These are phyloP conservation scores for Scopulariopsis brevicaulis DNA, from an alignment of 2,329 filamentous ascomycete genomes.

Conservation along the genomic window DNA sequence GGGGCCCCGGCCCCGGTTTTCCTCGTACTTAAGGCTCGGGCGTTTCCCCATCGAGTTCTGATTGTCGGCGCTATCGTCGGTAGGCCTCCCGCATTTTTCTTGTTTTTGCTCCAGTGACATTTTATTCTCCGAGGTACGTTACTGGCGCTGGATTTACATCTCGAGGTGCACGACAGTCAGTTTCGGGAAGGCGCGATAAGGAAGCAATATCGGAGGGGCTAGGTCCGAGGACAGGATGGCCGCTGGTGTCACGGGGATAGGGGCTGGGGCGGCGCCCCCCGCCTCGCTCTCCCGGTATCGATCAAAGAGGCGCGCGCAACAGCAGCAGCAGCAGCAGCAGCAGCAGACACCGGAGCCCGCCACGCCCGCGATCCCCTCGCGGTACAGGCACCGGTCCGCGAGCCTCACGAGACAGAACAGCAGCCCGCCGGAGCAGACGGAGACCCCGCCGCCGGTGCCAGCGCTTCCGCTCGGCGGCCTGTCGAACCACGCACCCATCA, in stretches of 20 bases:
- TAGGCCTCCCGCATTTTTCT: neutral
- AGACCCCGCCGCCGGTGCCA: constrained; percentile 2
- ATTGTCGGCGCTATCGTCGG: neutral
- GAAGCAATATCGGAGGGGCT: neutral
- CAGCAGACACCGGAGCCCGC: neutral
- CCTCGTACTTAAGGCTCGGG: neutral
- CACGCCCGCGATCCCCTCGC: neutral
- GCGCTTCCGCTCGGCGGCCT: neutral
- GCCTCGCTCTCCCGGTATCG: neutral
- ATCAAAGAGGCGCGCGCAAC: neutral
- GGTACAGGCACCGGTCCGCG: constrained; percentile 1
- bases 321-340: constrained; percentile 1
- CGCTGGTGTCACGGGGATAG: neutral
- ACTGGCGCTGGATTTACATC: neutral
- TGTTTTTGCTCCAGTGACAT: neutral
- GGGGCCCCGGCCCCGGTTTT: neutral
- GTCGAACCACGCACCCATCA: constrained; percentile 1
- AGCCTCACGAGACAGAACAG: neutral
- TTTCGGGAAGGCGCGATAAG: neutral
- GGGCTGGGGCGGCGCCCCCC: neutral
- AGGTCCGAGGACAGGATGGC: neutral
- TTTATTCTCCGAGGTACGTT: neutral
- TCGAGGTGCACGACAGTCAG: neutral
- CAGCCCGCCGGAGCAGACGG: neutral
- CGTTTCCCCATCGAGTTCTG: neutral